Base-by-base conservation (phyloP, 2,329 filamentous ascomycete species). In the Calonectria henricotiae region DNA sequence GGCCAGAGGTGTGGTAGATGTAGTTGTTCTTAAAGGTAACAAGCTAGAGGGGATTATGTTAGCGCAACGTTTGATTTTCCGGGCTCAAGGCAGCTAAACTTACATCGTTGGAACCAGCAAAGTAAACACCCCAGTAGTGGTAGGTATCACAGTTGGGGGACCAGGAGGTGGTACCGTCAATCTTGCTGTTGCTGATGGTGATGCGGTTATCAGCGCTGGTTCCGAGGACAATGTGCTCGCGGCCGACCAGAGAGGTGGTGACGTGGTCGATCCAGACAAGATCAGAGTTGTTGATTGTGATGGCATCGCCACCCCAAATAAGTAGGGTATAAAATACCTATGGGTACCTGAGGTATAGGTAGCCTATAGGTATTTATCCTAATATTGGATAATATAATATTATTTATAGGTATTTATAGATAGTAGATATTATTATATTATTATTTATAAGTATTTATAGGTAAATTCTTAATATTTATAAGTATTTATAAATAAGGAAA, bases 11-110 rank as follows among this genome's bases (percentile, higher is more conserved):
- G 80, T 88, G 82, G 83, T 89, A 86, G 76, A 90, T 84, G 82
- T 90, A 89, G 84, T 90, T 91, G 72, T 84, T 83, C 81, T 89
- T 87, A 75, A 90, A 76, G 62, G 89, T 91, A 74, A 90, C 83
- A 62, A 71, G 44, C 65, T 75, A 64, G 9, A 43, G 4, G n/a
- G 15, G 7, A 17, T 27, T n/a, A 27, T 15, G 37, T 63, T 27
- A 63, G 61, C 15, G 37, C 43, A 23, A 2, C 11, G 2, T 17
- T 8, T 5, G 8, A 15, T 13, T n/a, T n/a, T 20, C 2, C 3
- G 2, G 20, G 23, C 0, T 17, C 20, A 5, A 27, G 5, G 0
- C 2, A 11, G 4, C 13, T 7, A 15, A 20, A 58, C 68, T 69
- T 41, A 86, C 76, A 76, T 90, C 88, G 73, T 80, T 83, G 63